A percentile compares a stretch with the other conserved stretches of the same genome.
Conservation (phyloP, 345 rosid genomes). For the Ailanthus altissimus region DNA sequence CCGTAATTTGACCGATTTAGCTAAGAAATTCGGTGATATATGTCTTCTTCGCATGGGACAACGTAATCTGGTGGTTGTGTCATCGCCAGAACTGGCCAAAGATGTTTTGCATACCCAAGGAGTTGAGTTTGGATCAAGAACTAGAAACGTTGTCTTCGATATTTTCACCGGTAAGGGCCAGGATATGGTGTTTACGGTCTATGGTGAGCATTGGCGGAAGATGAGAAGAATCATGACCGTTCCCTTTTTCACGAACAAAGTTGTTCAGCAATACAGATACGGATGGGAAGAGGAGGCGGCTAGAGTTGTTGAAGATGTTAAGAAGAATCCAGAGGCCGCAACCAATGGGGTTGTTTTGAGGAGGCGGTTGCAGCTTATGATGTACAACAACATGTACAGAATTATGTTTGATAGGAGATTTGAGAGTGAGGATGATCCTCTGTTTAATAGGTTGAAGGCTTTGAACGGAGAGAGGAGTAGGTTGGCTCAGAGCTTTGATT, state of each 20-base stretch:
- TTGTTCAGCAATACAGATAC: conserved; percentile 67
- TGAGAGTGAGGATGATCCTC: conserved; percentile 85
- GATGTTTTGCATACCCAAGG: conserved; percentile 96
- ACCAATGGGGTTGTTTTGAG: conserved; percentile 72
- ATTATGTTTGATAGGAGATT: conserved; percentile 95
- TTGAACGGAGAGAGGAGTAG: conserved; percentile 95
- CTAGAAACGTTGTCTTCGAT: conserved; percentile 92
- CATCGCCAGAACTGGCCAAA: conserved; percentile 82
- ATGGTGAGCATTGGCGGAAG: conserved; percentile 99
- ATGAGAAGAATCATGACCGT: conserved; percentile 99
- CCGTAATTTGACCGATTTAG: conserved; percentile 76
- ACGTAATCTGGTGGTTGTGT: conserved; percentile 84
- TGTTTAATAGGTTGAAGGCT: conserved; percentile 71
- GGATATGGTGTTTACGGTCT: conserved; percentile 99
- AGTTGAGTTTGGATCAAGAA: conserved; percentile 91
- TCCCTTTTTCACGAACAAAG: conserved; percentile 94
- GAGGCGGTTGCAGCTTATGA: conserved; percentile 80
- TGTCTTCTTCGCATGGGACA: conserved; percentile 86
- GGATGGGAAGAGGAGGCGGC: conserved; percentile 86
- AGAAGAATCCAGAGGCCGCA: conserved; percentile 71
- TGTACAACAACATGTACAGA: conserved; percentile 96
- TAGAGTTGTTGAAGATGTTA: conserved; percentile 69
- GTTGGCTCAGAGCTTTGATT: conserved; percentile 94
- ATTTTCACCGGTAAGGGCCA: conserved; percentile 97
- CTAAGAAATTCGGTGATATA: conserved; percentile 71